Percentiles rank a stretch among this genome's conserved stretches.
Conservation (phyloP, 73 alveolate species). For the Stentor roeselii region DNA sequence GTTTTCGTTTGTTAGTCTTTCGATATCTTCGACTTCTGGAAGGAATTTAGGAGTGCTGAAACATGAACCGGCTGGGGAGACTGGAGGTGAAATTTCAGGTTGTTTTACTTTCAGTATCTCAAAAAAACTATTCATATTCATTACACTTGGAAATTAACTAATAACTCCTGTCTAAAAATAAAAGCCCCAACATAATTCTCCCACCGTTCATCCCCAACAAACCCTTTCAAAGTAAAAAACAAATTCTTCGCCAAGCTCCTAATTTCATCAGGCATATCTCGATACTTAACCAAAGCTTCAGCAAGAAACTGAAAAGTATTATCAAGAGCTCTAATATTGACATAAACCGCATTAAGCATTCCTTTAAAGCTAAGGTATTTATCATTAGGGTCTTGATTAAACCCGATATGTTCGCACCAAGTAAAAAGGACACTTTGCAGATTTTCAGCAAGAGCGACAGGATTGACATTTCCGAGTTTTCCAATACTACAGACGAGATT, state of each 20-base stretch:
- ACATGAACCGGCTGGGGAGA: too few relatives aligned
- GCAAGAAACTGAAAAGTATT: conserved; percentile 15
- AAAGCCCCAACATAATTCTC: neutral
- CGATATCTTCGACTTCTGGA: too few relatives aligned
- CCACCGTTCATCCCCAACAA: conserved; percentile 21
- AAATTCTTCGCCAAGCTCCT: neutral
- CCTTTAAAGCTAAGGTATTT: conserved; percentile 9
- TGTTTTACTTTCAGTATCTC: too few relatives aligned
- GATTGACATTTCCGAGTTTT: neutral
- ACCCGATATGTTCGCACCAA: conserved; percentile 4
- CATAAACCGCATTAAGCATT: neutral
- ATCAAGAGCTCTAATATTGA: neutral
- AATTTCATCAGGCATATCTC: neutral
- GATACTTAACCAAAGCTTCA: neutral
- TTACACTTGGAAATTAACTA: neutral
- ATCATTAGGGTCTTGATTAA: neutral
- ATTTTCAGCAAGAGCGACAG: neutral
- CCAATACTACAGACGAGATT: neutral
- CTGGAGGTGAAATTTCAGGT: too few relatives aligned
- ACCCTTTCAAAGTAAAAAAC: neutral
- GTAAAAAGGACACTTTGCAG: neutral
- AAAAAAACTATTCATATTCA: too few relatives aligned
- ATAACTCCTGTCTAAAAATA: neutral
- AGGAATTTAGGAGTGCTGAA: too few relatives aligned
- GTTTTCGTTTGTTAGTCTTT: too few relatives aligned